Percentiles rank a stretch among this genome's conserved stretches.
Conservation (phyloP, 306 rosid species). For the Canavalia ensiformis region DNA sequence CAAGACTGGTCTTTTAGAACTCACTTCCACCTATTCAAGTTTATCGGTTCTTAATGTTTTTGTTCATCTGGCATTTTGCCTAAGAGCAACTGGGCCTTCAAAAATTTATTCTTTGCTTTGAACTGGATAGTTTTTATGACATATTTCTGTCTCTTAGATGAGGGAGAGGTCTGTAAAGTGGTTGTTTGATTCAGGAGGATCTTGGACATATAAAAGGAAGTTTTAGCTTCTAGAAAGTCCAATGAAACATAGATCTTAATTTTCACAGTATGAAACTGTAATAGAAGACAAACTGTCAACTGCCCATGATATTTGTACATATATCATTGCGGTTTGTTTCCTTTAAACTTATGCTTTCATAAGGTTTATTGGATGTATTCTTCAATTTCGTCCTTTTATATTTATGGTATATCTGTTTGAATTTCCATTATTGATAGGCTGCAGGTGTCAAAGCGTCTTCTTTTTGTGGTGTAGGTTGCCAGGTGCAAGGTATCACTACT, state of each 20-base stretch:
- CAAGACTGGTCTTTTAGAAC: constrained; percentile 13
- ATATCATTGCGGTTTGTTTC: not conserved
- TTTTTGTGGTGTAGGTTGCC: constrained; percentile 99
- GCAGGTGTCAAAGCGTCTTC: constrained; percentile 97
- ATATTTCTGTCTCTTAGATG: constrained; percentile 9
- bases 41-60: not conserved
- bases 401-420: constrained; percentile 28
- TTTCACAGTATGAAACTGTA: not conserved
- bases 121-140: not conserved
- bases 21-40: not conserved
- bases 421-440: constrained; percentile 68
- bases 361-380: constrained; percentile 1
- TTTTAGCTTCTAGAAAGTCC: not conserved
- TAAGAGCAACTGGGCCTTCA: not conserved
- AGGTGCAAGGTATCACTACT: constrained; percentile 83
- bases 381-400: constrained; percentile 7
- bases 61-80: not conserved
- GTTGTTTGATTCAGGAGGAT: not conserved
- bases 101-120: constrained; percentile 8
- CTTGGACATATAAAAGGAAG: not conserved
- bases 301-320: constrained; percentile 2
- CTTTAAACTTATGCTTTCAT: not conserved
- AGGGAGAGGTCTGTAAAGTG: constrained; percentile 13
- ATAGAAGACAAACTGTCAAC: constrained; percentile 13
- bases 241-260: not conserved